Evolutionary conservation across 2,329 filamentous ascomycete species (phyloP).

Genomic region (Tolypocladium paradoxum): DNA sequence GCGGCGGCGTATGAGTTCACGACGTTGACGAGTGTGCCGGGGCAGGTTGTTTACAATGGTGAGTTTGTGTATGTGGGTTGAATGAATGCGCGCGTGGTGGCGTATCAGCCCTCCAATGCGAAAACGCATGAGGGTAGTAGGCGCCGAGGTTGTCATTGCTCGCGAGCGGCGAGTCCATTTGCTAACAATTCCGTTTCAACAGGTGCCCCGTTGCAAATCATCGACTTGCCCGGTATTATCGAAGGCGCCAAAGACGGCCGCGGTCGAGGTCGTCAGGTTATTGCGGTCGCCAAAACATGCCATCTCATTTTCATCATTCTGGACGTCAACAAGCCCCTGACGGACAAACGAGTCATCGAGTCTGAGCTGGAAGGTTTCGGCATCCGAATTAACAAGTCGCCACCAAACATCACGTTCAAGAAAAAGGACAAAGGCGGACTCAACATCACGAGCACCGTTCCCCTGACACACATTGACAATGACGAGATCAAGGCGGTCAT

Average conservation of each 20-base stretch:
- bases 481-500: conserved; percentile 98
- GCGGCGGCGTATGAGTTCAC: conserved; percentile 98
- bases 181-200: conserved; percentile 2
- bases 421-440: conserved; percentile 99
- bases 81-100: not conserved
- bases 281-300: conserved; percentile 97
- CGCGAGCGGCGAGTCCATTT: too few relatives aligned
- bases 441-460: conserved; percentile 89
- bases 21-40: conserved; percentile 91
- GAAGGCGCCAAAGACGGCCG: conserved; percentile 97
- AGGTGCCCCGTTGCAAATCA: conserved; percentile 91
- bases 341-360: conserved; percentile 94
- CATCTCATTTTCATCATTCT: conserved; percentile 98
- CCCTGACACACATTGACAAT: conserved; percentile 81
- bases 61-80: conserved; percentile 9
- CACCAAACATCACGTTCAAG: conserved; percentile 97
- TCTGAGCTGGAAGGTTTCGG: conserved; percentile 92
- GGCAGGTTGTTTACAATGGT: conserved; percentile 91
- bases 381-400: conserved; percentile 93
- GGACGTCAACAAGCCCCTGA: conserved; percentile 96
- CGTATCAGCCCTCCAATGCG: not conserved
- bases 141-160: too few relatives aligned
- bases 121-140: not conserved
- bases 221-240: conserved; percentile 97
- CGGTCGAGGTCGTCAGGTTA: conserved; percentile 94